Conservation (phyloP, 164 flowering plant species). For the Vitis cinerea region DNA sequence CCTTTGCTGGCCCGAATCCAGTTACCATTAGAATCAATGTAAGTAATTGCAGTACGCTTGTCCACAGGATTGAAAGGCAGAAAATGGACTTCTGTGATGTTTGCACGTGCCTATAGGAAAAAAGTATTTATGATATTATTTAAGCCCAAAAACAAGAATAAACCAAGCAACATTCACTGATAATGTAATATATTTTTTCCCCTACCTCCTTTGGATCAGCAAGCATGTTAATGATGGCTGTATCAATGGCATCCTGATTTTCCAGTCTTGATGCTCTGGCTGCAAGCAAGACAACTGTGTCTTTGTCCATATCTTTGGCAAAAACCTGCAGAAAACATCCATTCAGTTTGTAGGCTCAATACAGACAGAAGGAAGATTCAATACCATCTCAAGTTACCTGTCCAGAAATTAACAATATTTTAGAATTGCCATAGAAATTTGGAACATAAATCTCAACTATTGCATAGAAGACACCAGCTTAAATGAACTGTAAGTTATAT, state of each 20-base stretch:
- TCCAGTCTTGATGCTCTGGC: slow-evolving; percentile 86
- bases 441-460: background rate
- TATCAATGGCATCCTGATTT: slow-evolving; percentile 92
- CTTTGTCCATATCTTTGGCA: slow-evolving; percentile 60
- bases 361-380: background rate
- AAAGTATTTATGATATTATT: background rate
- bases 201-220: slow-evolving; percentile 90
- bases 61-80: slow-evolving; percentile 91
- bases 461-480: too few relatives aligned
- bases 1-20: slow-evolving; percentile 94
- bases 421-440: background rate
- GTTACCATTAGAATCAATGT: slow-evolving; percentile 70
- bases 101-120: slow-evolving; percentile 63
- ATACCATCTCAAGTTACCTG: background rate
- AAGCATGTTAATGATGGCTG: slow-evolving; percentile 78
- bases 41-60: slow-evolving; percentile 85
- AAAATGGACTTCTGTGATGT: slow-evolving; percentile 77
- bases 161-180: background rate
- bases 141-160: background rate
- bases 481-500: background rate
- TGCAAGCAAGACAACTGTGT: slow-evolving; percentile 64
- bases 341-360: background rate
- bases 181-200: background rate
- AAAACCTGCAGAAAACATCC: slow-evolving; percentile 51
- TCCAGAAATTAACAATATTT: background rate